Evolutionary conservation across 257 asterid genomes (phyloP).

Genomic region (Hygrophila difformis): DNA sequence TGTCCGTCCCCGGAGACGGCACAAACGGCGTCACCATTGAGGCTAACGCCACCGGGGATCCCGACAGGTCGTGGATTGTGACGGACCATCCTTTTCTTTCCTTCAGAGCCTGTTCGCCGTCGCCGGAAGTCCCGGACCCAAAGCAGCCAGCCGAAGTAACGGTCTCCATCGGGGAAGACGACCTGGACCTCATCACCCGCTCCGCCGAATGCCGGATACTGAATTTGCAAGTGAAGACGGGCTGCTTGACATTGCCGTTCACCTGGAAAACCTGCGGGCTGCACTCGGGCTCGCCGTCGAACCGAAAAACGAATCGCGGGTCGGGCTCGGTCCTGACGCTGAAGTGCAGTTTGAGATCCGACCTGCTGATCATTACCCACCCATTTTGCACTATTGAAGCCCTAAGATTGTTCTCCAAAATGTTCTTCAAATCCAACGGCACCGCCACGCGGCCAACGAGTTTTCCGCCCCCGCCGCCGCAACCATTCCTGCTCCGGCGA

Average conservation of each 20-base stretch:
- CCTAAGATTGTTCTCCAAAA: constrained; percentile 34
- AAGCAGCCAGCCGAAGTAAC: constrained; percentile 66
- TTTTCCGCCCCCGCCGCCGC: constrained; percentile 37
- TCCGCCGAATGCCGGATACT: constrained; percentile 62
- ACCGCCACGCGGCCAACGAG: constrained; percentile 49
- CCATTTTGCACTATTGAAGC: constrained; percentile 61
- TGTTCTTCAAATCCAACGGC: constrained; percentile 57
- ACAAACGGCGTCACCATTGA: constrained; percentile 98
- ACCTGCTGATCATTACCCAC: constrained; percentile 47
- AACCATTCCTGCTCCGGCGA: constrained; percentile 25
- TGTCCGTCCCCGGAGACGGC: constrained; percentile 67
- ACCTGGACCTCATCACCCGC: constrained; percentile 80
- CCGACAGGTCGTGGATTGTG: constrained; percentile 91
- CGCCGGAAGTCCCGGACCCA: constrained; percentile 20
- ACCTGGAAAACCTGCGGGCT: constrained; percentile 97
- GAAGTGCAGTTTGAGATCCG: constrained; percentile 41
- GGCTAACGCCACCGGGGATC: constrained; percentile 92
- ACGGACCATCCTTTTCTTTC: constrained; percentile 98
- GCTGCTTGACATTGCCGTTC: constrained; percentile 79
- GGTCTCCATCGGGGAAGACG: constrained; percentile 59
- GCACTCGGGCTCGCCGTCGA: constrained; percentile 96
- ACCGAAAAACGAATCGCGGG: constrained; percentile 92
- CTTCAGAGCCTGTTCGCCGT: constrained; percentile 20
- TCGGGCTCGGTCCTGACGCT: constrained; percentile 81
- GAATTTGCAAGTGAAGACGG: constrained; percentile 92